Base-by-base conservation (phyloP, 2,329 filamentous ascomycete genomes). In the Rasamsonia emersonii region DNA sequence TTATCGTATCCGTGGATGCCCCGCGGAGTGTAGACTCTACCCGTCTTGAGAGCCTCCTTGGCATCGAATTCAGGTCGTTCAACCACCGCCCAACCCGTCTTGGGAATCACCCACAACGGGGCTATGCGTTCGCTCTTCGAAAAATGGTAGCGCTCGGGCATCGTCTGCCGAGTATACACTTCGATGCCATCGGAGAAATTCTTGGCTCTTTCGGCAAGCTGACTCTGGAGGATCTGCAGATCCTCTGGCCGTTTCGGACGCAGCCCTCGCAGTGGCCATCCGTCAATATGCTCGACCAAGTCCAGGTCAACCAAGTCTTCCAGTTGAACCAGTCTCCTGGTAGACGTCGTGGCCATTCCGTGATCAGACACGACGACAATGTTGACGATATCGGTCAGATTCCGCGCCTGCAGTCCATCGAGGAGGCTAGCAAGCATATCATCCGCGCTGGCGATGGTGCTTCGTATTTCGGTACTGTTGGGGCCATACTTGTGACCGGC, bases 301-400 rank as follows among this genome's bases (percentile, higher is more conserved):
- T 63, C 65, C 4, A 82, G 70, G 53, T 95, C 85, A 28, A 96
- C 69, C 3, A 96, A 62, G 50, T 95, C 86, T 42, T 98, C 91
- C 2, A 96, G 68, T 58, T 96, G 91, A 16, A 96, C 72, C 27
- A 96, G 66, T 8, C 91, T 75, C 11, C 77, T 70, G 0, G 73
- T 75, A 38, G 88, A 83, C 0, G 91, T 96, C 0, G 86, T 93
- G 1, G 91, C 91, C 91, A 98, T 98, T 30, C 91, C 91, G 54
- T 98, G 91, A 54, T 98, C 91, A 1, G 86, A 95, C 2, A 98
- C 89, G n/a, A 98, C 72, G 19, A 98, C 78, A 5, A 98, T 73
- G 44, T 98, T 98, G 51, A 96, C 85, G 38, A 98, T 82, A 13
- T 80, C 55, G 0, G 86, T 94, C 30, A 98, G 63, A 53, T 96